These are phyloP conservation scores for Periglandula ipomoeae DNA, from an alignment of 2,329 filamentous ascomycete species.

Conservation along the genomic window DNA sequence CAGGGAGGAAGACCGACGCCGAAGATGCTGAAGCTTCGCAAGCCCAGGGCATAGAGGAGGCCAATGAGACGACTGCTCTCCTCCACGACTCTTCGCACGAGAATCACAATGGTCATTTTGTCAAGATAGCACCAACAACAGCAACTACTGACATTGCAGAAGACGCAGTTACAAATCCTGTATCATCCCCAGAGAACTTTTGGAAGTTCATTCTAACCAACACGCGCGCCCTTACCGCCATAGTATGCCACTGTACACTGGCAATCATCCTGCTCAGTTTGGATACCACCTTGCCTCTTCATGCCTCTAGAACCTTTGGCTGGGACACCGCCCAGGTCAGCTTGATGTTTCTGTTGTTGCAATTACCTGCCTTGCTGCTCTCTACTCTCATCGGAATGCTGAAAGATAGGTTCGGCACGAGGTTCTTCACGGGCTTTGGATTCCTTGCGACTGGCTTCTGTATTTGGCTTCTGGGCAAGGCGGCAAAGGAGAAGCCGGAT, in stretches of 20 bases:
- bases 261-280: slow-evolving; percentile 1
- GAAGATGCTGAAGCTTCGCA: background rate
- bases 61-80: background rate
- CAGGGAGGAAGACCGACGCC: too few relatives aligned
- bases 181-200: background rate
- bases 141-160: background rate
- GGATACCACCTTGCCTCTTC: slow-evolving; percentile 1
- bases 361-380: background rate
- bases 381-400: background rate
- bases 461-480: background rate
- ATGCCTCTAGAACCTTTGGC: background rate
- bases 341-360: background rate
- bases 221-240: background rate
- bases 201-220: background rate
- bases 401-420: background rate
- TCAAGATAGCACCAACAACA: background rate
- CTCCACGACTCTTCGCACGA: background rate
- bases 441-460: background rate
- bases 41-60: background rate
- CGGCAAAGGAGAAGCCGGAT: background rate
- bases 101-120: background rate
- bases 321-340: slow-evolving; percentile 1
- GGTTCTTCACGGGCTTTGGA: background rate
- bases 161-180: too few relatives aligned
- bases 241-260: background rate